Base-by-base conservation (phyloP, 2,329 filamentous ascomycete genomes). In the Diplodia intermedia region DNA sequence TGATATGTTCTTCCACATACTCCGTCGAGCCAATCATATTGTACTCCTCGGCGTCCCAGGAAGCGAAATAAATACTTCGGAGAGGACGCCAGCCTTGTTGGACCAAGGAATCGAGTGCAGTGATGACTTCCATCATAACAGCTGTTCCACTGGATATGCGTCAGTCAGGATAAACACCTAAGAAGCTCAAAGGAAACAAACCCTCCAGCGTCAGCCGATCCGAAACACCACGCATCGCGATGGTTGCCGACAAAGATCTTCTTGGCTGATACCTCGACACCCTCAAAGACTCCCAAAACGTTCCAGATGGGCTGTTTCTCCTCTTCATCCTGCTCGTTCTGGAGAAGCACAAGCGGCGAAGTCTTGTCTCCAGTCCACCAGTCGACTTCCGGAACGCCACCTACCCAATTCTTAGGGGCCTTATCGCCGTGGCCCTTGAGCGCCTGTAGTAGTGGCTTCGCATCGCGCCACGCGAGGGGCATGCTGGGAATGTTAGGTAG, bases 41-140 rank as follows among this genome's bases (percentile, higher is more conserved):
- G 82, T 97, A 98, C 79, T 94, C 93, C 72, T 90, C 90, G 4
- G 88, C 95, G 78, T 99, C 95, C 95, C 95, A 99, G 40, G 92
- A 97, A 75, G 94, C 93, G 78, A 99, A 98, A 77, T 97, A 91
- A 71, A 99, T 97, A 3, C 93, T 96, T n/a, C 95, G 90, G 18
- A 97, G 84, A 1, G 95, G 95, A 31, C 91, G 87, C 95, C 95
- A 99, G 65, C 94, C 94, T 68, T 89, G 87, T 18, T 84, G 80
- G 26, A 89, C 84, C 18, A 98, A 86, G 71, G 92, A 88, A 50
- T 93, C 93, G 73, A 99, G 92, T 60, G 97, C 89, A 54, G 91
- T 89, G 26, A 91, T 89, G 68, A 98, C 85, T 81, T 99, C 95
- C 66, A 98, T 86, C 85, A 99, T 90, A 50, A 98, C 86, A 5